A percentile compares a stretch with the other conserved stretches of the same genome.
Evolutionary conservation across 305 asterid species (phyloP).

Genomic region (Fraxinus nigra): DNA sequence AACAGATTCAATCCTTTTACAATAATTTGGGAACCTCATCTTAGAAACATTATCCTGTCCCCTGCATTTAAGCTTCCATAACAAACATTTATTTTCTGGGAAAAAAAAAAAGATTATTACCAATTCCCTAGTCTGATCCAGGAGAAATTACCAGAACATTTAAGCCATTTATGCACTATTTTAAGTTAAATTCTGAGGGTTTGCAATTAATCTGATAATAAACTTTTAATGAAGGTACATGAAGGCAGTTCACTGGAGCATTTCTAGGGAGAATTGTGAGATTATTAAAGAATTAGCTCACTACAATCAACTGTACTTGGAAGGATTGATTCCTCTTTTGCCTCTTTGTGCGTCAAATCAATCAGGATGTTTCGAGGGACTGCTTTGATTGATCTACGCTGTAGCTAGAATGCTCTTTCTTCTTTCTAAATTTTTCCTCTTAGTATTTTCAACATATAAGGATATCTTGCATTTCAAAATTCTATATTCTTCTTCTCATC

Average conservation of each 20-base stretch:
- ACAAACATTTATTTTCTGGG: not conserved
- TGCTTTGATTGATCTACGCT: not conserved
- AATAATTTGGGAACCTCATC: constrained; percentile 2
- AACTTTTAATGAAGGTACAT: not conserved
- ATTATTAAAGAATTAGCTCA: not conserved
- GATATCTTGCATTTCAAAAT: not conserved
- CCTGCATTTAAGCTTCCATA: not conserved
- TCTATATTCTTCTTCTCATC: constrained; percentile 1
- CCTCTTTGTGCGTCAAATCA: not conserved
- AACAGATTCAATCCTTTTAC: not conserved
- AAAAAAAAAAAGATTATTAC: not conserved
- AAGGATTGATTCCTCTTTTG: not conserved
- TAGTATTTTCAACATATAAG: not conserved
- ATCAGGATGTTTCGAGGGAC: not conserved
- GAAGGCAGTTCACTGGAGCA: not conserved
- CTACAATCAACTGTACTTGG: not conserved
- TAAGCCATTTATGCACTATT: not conserved
- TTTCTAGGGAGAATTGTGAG: not conserved
- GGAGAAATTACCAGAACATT: not conserved
- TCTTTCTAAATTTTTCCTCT: constrained; percentile 2
- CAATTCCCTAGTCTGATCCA: not conserved
- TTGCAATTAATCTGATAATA: not conserved
- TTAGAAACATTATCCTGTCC: not conserved
- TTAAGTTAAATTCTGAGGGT: not conserved
- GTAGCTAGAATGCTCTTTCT: not conserved